Conservation (phyloP, 495 filamentous ascomycete species). For the Penicillium dipodomyicola region DNA sequence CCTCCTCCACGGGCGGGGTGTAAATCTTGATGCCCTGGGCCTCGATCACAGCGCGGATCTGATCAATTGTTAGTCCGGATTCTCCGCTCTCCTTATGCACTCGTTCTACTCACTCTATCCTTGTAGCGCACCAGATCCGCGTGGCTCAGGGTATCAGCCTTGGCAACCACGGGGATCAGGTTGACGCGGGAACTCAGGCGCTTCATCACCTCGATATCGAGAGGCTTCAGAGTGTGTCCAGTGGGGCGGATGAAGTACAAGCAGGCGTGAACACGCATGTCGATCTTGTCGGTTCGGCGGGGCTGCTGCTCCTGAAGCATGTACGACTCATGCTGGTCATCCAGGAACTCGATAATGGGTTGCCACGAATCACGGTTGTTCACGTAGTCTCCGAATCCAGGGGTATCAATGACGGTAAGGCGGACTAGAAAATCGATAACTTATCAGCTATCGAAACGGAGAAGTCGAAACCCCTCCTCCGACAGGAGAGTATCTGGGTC, state of each 20-base stretch:
- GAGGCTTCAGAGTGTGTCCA: constrained; percentile 95
- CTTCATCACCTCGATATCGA: constrained; percentile 99
- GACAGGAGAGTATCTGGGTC: background rate
- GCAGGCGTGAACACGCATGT: constrained; percentile 97
- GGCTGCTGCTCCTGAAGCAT: constrained; percentile 99
- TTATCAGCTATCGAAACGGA: constrained; percentile 14
- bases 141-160: constrained; percentile 96
- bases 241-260: constrained; percentile 99
- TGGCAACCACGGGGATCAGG: constrained; percentile 95
- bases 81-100: background rate
- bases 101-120: constrained; percentile 63
- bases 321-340: constrained; percentile 99
- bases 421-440: constrained; percentile 63
- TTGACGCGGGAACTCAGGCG: constrained; percentile 95
- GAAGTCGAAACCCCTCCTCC: background rate
- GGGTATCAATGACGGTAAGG: constrained; percentile 97
- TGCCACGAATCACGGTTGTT: constrained; percentile 99
- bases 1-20: constrained; percentile 93
- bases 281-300: constrained; percentile 95
- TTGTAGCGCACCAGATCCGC: constrained; percentile 89
- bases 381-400: constrained; percentile 98
- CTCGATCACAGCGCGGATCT: constrained; percentile 95
- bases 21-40: constrained; percentile 99
- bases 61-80: constrained; percentile 4
- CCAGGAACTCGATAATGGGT: constrained; percentile 98